phyloP scores from a whole-genome alignment of 768 basidiomycete species.

The Leccinum sublutescens region DNA sequence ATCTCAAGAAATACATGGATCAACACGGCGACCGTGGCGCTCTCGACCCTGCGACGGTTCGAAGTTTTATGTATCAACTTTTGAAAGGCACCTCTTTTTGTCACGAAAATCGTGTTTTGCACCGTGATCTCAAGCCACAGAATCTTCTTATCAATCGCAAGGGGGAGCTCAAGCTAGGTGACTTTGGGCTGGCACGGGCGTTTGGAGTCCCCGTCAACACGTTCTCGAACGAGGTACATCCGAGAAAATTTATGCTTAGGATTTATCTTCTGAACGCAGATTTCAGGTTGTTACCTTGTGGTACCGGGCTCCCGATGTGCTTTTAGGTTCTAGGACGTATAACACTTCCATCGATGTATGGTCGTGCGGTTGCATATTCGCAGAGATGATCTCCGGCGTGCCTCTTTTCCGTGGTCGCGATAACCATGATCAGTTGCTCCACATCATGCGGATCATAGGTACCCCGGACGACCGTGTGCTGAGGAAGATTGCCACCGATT shows the following conservation, averaged over 20 bases:
- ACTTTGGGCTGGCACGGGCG: conserved; percentile 95
- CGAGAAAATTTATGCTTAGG: not conserved
- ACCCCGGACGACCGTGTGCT: conserved; percentile 89
- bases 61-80: conserved; percentile 97
- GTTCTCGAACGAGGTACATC: conserved; percentile 87
- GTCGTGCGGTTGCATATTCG: conserved; percentile 99
- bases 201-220: conserved; percentile 99
- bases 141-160: conserved; percentile 97
- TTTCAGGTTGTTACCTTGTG: conserved; percentile 91
- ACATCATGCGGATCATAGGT: conserved; percentile 96
- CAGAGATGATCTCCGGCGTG: conserved; percentile 98
- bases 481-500: conserved; percentile 85
- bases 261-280: conserved; percentile 4
- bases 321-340: conserved; percentile 95
- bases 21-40: conserved; percentile 95
- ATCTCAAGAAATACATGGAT: conserved; percentile 99
- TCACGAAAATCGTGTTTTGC: conserved; percentile 96
- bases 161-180: conserved; percentile 94
- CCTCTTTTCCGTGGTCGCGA: conserved; percentile 96
- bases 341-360: conserved; percentile 98
- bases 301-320: conserved; percentile 98
- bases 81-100: conserved; percentile 97
- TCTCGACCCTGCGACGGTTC: conserved; percentile 81
- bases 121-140: conserved; percentile 97
- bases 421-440: conserved; percentile 95